These are phyloP conservation scores for Biscogniauxia marginata DNA, from an alignment of 2,329 filamentous ascomycete genomes.

Conservation along the genomic window DNA sequence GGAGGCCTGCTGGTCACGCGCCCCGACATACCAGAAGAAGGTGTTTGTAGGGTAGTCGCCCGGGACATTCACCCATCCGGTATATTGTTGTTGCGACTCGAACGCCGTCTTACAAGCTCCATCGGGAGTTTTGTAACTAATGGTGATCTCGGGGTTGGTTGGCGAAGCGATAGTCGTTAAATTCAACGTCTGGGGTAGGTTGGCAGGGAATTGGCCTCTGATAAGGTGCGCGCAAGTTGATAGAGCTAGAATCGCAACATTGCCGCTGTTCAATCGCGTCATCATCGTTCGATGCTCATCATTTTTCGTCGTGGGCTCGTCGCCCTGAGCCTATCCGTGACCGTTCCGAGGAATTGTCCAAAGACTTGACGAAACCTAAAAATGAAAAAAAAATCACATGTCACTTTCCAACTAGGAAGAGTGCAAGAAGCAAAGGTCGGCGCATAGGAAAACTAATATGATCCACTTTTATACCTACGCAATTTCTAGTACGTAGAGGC, in stretches of 20 bases:
- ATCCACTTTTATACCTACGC: too few species aligned
- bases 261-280: slow-evolving; percentile 15
- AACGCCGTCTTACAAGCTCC: slow-evolving; percentile 67
- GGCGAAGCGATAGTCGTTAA: slow-evolving; percentile 60
- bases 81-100: slow-evolving; percentile 64
- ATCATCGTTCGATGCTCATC: slow-evolving; percentile 11
- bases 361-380: too few species aligned
- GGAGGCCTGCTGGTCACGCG: slow-evolving; percentile 38
- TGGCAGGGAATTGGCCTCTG: slow-evolving; percentile 33
- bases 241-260: slow-evolving; percentile 11
- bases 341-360: too few species aligned
- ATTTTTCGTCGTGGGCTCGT: slow-evolving; percentile 10
- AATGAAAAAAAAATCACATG: background rate
- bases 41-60: slow-evolving; percentile 51
- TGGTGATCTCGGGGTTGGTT: slow-evolving; percentile 60
- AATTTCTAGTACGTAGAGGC: too few species aligned
- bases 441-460: too few species aligned
- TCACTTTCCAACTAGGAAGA: background rate
- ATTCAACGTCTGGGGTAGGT: slow-evolving; percentile 30
- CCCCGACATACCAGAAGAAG: slow-evolving; percentile 52
- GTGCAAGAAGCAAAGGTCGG: too few species aligned
- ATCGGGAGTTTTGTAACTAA: slow-evolving; percentile 63
- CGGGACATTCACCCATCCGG: slow-evolving; percentile 66
- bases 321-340: too few species aligned
- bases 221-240: background rate